These are phyloP conservation scores for Aquilaria sinensis DNA, from an alignment of 345 rosid species.

Conservation along the genomic window DNA sequence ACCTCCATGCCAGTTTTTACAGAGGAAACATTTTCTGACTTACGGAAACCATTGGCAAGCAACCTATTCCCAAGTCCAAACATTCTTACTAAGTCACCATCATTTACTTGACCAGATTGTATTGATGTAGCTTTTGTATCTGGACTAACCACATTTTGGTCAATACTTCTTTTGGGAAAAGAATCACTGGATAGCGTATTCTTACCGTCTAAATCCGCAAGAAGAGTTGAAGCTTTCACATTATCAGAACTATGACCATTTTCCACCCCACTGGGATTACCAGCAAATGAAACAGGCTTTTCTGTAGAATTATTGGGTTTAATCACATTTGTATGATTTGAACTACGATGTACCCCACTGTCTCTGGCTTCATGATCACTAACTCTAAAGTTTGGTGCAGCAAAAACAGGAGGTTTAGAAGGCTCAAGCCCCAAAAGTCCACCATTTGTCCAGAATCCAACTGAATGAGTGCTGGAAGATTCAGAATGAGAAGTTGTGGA, in stretches of 20 bases:
- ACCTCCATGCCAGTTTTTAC: constrained; percentile 19
- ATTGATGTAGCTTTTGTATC: constrained; percentile 18
- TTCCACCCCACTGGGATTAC: constrained; percentile 23
- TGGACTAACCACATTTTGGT: constrained; percentile 22
- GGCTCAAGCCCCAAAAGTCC: constrained; percentile 88
- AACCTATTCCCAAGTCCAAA: constrained; percentile 65
- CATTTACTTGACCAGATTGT: constrained; percentile 29
- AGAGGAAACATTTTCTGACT: constrained; percentile 31
- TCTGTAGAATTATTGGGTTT: constrained; percentile 23
- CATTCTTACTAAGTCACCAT: constrained; percentile 35
- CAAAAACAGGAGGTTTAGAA: constrained; percentile 85
- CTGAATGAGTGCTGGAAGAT: constrained; percentile 31
- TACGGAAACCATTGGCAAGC: constrained; percentile 50
- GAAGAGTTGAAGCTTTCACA: constrained; percentile 20
- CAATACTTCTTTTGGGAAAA: constrained; percentile 19
- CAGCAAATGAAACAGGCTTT: constrained; percentile 19
- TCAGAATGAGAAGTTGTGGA: constrained; percentile 35
- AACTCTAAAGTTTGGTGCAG: constrained; percentile 34
- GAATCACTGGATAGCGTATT: constrained; percentile 19
- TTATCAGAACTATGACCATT: constrained; percentile 17
- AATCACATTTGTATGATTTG: constrained; percentile 11
- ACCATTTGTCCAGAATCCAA: constrained; percentile 89
- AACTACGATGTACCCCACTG: constrained; percentile 18
- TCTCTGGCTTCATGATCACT: constrained; percentile 20
- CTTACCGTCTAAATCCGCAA: constrained; percentile 26